phyloP scores from a whole-genome alignment of 768 basidiomycete species.

The Crassisporium funariophilum region DNA sequence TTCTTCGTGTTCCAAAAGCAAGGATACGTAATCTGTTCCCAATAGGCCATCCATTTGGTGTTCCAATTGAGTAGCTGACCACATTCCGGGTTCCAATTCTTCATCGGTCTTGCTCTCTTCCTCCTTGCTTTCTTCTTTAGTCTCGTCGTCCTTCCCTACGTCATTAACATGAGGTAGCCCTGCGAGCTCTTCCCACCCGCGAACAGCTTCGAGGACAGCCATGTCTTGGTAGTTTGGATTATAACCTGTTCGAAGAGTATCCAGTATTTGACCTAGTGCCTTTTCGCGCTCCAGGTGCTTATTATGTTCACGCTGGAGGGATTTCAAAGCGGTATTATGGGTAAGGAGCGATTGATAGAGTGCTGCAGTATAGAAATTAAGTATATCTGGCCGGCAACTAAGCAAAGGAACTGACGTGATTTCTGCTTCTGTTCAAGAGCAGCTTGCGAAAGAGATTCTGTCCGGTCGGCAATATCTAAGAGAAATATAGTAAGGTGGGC shows the following conservation, averaged over 20 bases:
- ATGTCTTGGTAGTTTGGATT: slow-evolving; percentile 99
- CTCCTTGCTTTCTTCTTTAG: slow-evolving; percentile 24
- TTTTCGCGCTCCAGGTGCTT: slow-evolving; percentile 76
- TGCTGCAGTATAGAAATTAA: slow-evolving; percentile 45
- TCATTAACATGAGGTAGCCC: slow-evolving; percentile 74
- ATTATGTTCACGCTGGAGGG: slow-evolving; percentile 72
- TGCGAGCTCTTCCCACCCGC: slow-evolving; percentile 85
- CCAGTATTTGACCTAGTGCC: slow-evolving; percentile 80
- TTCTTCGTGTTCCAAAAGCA: slow-evolving; percentile 80
- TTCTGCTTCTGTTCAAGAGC: slow-evolving; percentile 83
- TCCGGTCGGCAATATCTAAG: slow-evolving; percentile 73
- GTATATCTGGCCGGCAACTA: not conserved
- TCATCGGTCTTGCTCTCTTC: slow-evolving; percentile 44
- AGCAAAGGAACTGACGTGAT: slow-evolving; percentile 62
- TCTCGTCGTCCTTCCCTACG: slow-evolving; percentile 49
- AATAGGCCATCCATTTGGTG: slow-evolving; percentile 58
- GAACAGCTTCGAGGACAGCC: slow-evolving; percentile 95
- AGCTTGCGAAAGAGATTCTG: slow-evolving; percentile 77
- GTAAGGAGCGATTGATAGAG: slow-evolving; percentile 74
- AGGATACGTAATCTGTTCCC: slow-evolving; percentile 66
- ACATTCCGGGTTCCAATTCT: slow-evolving; percentile 58
- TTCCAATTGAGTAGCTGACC: slow-evolving; percentile 62
- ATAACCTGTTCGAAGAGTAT: slow-evolving; percentile 79
- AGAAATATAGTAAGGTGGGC: not conserved
- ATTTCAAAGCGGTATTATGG: slow-evolving; percentile 76